These are phyloP conservation scores for Verticillium nubilum DNA, from an alignment of 2,329 filamentous ascomycete genomes.

Conservation along the genomic window DNA sequence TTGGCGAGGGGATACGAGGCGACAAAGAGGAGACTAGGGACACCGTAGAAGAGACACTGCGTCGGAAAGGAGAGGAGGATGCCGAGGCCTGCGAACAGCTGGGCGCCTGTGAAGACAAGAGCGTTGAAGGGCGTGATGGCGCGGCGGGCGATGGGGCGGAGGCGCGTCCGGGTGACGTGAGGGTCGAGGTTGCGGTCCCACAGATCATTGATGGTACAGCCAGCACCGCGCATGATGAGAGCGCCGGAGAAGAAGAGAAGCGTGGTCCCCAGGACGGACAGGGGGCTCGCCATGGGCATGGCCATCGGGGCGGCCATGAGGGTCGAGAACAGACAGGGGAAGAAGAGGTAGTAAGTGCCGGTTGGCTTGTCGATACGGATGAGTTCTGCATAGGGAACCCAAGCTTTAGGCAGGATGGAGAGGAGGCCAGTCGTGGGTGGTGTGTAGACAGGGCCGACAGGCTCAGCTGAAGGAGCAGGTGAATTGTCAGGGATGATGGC, in stretches of 20 bases:
- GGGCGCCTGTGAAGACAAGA: conserved; percentile 66
- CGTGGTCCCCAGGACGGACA: conserved; percentile 58
- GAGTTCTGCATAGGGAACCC: conserved; percentile 78
- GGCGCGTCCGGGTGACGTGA: conserved; percentile 67
- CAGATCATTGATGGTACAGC: conserved; percentile 85
- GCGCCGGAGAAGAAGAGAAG: conserved; percentile 71
- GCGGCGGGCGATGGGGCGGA: conserved; percentile 75
- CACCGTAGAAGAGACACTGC: conserved; percentile 69
- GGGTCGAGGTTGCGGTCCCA: conserved; percentile 87
- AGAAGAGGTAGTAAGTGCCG: conserved; percentile 80
- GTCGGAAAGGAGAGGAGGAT: conserved; percentile 72
- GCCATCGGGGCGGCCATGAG: conserved; percentile 70
- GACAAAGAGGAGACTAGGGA: conserved; percentile 70
- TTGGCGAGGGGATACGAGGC: conserved; percentile 78
- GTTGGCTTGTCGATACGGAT: conserved; percentile 75
- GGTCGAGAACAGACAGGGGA: conserved; percentile 80
- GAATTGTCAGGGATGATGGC: conserved; percentile 5
- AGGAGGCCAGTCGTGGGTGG: conserved; percentile 68
- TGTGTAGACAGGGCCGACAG: conserved; percentile 56
- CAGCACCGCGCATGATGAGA: conserved; percentile 80
- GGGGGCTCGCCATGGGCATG: conserved; percentile 52
- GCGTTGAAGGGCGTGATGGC: conserved; percentile 70
- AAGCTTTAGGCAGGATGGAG: conserved; percentile 60
- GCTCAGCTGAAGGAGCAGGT: conserved; percentile 9
- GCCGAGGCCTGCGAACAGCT: conserved; percentile 68